Evolutionary conservation across 805 yeast species (phyloP).

Genomic region (Candida alai): DNA sequence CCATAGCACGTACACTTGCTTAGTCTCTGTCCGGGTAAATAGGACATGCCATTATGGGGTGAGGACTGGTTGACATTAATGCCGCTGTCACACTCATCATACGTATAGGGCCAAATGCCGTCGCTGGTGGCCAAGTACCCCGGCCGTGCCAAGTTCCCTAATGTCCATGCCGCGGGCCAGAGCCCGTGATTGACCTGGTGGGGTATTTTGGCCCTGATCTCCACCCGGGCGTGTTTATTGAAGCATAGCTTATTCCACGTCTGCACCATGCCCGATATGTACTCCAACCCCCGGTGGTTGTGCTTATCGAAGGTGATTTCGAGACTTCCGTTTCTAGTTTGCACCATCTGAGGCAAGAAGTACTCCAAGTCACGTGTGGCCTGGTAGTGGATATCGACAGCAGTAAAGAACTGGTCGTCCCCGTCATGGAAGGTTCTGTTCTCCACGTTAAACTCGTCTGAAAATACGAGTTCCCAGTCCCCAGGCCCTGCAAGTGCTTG

Average conservation of each 20-base stretch:
- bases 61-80: constrained; percentile 39
- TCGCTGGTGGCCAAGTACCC: constrained; percentile 35
- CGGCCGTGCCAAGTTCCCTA: constrained; percentile 38
- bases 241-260: constrained; percentile 38
- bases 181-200: constrained; percentile 36
- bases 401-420: constrained; percentile 37
- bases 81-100: constrained; percentile 36
- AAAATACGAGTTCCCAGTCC: constrained; percentile 31
- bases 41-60: constrained; percentile 34
- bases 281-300: constrained; percentile 30
- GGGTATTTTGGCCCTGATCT: constrained; percentile 31
- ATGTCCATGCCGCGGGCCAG: constrained; percentile 41
- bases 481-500: constrained; percentile 36
- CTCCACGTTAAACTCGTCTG: constrained; percentile 37
- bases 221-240: constrained; percentile 29
- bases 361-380: constrained; percentile 39
- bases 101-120: constrained; percentile 40
- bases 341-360: constrained; percentile 35
- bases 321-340: constrained; percentile 33
- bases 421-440: constrained; percentile 37
- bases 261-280: constrained; percentile 39
- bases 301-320: constrained; percentile 34
- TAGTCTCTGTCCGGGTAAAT: constrained; percentile 34
- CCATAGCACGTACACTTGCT: constrained; percentile 32
- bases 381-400: constrained; percentile 32